Evolutionary conservation across 768 basidiomycete species (phyloP), one percentile per base, ranked within the genome.

Genomic region (Panaeolus cyanescens): DNA sequence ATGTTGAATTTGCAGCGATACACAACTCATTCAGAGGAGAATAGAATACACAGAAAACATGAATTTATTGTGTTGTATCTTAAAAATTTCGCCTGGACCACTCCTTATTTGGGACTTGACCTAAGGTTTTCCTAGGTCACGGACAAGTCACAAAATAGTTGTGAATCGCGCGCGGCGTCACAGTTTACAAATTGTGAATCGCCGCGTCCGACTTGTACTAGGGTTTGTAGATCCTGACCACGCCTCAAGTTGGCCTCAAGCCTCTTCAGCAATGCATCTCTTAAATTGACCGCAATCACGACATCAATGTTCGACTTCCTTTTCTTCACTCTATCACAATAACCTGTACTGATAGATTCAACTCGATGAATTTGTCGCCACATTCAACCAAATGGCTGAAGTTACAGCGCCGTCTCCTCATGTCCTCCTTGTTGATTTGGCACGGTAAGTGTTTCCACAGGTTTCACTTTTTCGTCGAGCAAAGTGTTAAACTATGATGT

Each of bases 391-490:
- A 81, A 60, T 81, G 77, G 77, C 70, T 85, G 36, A 79, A 34
- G 82, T 84, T 1, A 80, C 80, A 3, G 80, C 81, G 59, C 79
- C 81, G 2, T 68, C 60, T 9, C 78, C 81, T 0, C 77, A 82
- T 56, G 80, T 84, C 4, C 62, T 82, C 3, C 79, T 79, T 54
- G 74, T 83, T 13, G 77, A 83, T 60, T 74, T 85, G 33, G 70
- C 76, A 4, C 73, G 82, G 83, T 82, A 61, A 5, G 74, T 65
- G 15, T 34, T 33, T 57, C 56, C 5, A 15, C 31, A 13, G 15
- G n/a, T n/a, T n/a, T n/a, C n/a, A n/a, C 10, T 37, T 37, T 37
- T 37, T 5, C 36, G n/a, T 17, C 36, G 2, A 37, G 5, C 36
- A 37, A 37, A 17, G 40, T 42, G 12, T 20, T 42, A 20, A 42